A percentile compares a stretch with the other conserved stretches of the same genome.
Conservation (phyloP, 1,284 basidiomycete species). For the Melampsora larici-populina region DNA sequence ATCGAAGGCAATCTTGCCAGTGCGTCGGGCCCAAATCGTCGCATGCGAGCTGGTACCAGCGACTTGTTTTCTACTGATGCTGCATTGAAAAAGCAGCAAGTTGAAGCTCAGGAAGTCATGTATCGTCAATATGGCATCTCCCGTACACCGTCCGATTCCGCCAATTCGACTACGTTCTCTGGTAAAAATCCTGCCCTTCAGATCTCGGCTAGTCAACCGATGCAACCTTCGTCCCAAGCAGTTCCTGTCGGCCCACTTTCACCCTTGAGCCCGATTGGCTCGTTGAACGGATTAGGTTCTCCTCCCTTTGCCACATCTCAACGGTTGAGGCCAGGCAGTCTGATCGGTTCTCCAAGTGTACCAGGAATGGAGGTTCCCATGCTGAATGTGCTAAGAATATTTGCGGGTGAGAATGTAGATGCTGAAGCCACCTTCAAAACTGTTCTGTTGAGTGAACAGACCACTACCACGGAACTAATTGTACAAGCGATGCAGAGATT, state of each 20-base stretch:
- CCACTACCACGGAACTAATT: slow-evolving; percentile 76
- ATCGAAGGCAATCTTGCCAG: slow-evolving; percentile 45
- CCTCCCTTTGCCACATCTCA: slow-evolving; percentile 60
- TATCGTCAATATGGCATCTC: slow-evolving; percentile 70
- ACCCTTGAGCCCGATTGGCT: slow-evolving; percentile 35
- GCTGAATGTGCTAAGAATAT: slow-evolving; percentile 88
- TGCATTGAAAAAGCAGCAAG: slow-evolving; percentile 68
- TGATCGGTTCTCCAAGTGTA: slow-evolving; percentile 56
- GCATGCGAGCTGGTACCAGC: slow-evolving; percentile 54
- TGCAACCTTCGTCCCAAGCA: slow-evolving; percentile 15
- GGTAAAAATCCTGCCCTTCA: slow-evolving; percentile 19
- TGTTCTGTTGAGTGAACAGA: slow-evolving; percentile 81
- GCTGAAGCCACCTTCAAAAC: slow-evolving; percentile 98
- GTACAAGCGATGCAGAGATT: slow-evolving; percentile 91
- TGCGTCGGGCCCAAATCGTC: slow-evolving; percentile 55
- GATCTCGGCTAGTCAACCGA: slow-evolving; percentile 32
- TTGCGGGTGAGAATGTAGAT: slow-evolving; percentile 80
- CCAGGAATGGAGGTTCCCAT: slow-evolving; percentile 63
- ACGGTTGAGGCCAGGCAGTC: slow-evolving; percentile 56
- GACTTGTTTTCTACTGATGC: slow-evolving; percentile 37
- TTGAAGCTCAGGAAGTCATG: slow-evolving; percentile 79
- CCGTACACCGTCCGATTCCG: slow-evolving; percentile 47
- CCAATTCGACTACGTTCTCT: slow-evolving; percentile 44
- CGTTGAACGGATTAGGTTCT: slow-evolving; percentile 6
- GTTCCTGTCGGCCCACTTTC: slow-evolving; percentile 23